These are phyloP conservation scores for Talaromyces sp. DNA, from an alignment of 2,329 filamentous ascomycete genomes.

Conservation along the genomic window DNA sequence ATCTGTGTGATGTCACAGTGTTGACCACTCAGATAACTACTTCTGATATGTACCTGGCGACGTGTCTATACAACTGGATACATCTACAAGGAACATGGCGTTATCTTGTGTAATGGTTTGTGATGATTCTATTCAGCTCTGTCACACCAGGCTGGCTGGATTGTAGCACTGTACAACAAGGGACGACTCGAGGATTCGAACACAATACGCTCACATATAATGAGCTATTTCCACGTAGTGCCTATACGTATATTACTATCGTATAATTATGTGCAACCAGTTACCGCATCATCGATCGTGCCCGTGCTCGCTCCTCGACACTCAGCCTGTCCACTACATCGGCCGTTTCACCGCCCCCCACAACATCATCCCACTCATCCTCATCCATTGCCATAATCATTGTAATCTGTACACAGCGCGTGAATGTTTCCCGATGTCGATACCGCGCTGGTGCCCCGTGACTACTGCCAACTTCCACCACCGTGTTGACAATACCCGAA, in stretches of 20 bases:
- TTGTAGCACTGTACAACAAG: not conserved
- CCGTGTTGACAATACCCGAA: slow-evolving; percentile 62
- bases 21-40: not conserved
- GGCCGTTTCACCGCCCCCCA: slow-evolving; percentile 44
- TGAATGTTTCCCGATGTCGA: slow-evolving; percentile 71
- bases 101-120: not conserved
- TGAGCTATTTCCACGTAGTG: not conserved
- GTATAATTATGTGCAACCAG: not conserved
- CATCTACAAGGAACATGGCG: not conserved
- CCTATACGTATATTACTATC: not conserved
- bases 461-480: slow-evolving; percentile 38
- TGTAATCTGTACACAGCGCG: slow-evolving; percentile 72
- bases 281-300: slow-evolving; percentile 61
- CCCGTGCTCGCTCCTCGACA: slow-evolving; percentile 69
- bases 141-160: not conserved
- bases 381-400: slow-evolving; percentile 93
- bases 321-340: slow-evolving; percentile 63
- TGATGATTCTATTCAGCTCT: not conserved
- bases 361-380: slow-evolving; percentile 85
- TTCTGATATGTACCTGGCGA: not conserved
- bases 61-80: not conserved
- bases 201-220: not conserved
- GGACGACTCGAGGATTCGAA: not conserved
- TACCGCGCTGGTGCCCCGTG: slow-evolving; percentile 56
- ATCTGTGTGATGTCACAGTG: not conserved